phyloP scores from a whole-genome alignment of 768 basidiomycete genomes.

The Galerina sulciceps region DNA sequence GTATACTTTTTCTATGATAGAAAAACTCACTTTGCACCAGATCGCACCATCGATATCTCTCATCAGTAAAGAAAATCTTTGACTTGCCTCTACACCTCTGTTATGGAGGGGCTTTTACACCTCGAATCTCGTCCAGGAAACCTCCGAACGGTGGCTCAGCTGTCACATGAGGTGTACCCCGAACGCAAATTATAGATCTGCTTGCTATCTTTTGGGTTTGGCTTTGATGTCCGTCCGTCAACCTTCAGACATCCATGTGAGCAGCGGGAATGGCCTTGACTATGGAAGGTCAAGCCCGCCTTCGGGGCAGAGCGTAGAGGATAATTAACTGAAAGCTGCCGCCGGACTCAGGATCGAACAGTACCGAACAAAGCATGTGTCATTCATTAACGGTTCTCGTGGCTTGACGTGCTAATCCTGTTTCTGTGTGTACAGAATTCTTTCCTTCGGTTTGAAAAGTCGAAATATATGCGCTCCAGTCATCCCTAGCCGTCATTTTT shows the following conservation, averaged over 20 bases:
- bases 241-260: background rate
- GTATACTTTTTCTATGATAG: background rate
- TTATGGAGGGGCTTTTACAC: background rate
- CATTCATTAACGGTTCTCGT: too few species aligned
- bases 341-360: too few species aligned
- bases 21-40: background rate
- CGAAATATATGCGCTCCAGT: too few species aligned
- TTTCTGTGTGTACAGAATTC: too few species aligned
- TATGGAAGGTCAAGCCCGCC: background rate
- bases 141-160: background rate
- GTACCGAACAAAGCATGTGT: too few species aligned
- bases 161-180: too few species aligned
- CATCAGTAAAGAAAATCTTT: background rate
- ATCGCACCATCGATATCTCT: background rate
- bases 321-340: background rate
- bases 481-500: too few species aligned
- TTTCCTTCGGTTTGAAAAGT: too few species aligned
- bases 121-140: background rate
- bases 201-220: conserved; percentile 3
- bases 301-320: background rate
- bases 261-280: background rate
- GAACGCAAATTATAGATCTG: background rate
- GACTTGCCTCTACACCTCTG: background rate
- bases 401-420: too few species aligned
- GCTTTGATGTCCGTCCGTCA: conserved; percentile 14